Conservation (phyloP, 805 yeast genomes). For the Schizosaccharomyces japonicus region DNA sequence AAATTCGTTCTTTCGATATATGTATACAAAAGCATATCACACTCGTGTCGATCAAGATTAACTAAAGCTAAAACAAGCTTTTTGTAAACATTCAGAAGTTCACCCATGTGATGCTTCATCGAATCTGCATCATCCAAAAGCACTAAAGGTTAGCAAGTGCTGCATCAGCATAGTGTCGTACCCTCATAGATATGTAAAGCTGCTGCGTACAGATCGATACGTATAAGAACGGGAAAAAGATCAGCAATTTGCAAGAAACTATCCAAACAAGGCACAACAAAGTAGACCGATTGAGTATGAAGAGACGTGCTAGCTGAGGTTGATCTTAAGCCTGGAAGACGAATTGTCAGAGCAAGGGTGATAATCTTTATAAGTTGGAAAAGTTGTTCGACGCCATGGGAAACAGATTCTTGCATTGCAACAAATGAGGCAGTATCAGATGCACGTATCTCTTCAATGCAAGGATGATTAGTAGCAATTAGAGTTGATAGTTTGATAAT, state of each 20-base stretch:
- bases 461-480: constrained; percentile 25
- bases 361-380: constrained; percentile 59
- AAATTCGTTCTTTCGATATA: no score
- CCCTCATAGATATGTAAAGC: constrained; percentile 24
- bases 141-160: no score
- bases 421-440: background rate
- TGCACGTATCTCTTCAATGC: constrained; percentile 17
- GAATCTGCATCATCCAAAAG: background rate
- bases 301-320: constrained; percentile 16
- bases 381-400: constrained; percentile 45
- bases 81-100: constrained; percentile 30
- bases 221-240: constrained; percentile 42
- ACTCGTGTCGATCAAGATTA: constrained; percentile 6
- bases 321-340: constrained; percentile 35
- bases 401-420: constrained; percentile 14
- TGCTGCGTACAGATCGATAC: constrained; percentile 38
- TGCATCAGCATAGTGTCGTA: background rate
- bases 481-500: constrained; percentile 34
- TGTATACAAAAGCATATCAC: background rate
- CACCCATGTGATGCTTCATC: constrained; percentile 15
- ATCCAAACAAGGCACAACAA: constrained; percentile 7
- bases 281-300: background rate
- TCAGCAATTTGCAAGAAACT: constrained; percentile 38
- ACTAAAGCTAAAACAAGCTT: constrained; percentile 17
- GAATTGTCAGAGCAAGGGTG: constrained; percentile 36